phyloP scores from a whole-genome alignment of 164 flowering plant species.

The Amborella trichopoda region DNA sequence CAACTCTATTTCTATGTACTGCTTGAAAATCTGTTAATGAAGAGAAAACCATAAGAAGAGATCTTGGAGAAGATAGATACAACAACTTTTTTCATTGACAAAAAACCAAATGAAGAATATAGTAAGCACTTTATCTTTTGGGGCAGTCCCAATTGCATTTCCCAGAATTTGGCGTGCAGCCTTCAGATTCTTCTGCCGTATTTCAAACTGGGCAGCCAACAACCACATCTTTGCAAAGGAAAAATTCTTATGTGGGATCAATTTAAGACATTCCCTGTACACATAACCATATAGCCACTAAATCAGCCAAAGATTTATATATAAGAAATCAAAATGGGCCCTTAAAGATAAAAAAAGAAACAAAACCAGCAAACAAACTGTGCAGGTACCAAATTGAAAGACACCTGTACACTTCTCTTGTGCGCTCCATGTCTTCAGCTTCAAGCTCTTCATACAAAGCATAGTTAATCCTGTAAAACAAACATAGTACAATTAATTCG shows the following conservation, averaged over 20 bases:
- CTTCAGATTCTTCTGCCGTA: conserved; percentile 67
- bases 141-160: conserved; percentile 86
- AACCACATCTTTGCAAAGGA: conserved; percentile 94
- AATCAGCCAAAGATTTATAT: too few relatives aligned
- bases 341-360: too few relatives aligned
- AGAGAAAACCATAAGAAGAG: too few relatives aligned
- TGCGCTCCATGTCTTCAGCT: conserved; percentile 61
- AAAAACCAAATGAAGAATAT: background rate
- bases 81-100: too few relatives aligned
- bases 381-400: background rate
- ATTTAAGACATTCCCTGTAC: conserved; percentile 63
- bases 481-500: too few relatives aligned
- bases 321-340: too few relatives aligned
- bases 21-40: conserved; percentile 87
- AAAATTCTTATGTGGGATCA: conserved; percentile 78
- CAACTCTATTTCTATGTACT: conserved; percentile 89
- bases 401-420: conserved; percentile 76
- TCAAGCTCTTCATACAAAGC: conserved; percentile 90
- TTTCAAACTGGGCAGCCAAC: conserved; percentile 89
- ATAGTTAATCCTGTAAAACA: conserved; percentile 91
- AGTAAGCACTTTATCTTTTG: conserved; percentile 84
- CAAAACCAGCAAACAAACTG: too few relatives aligned
- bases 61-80: too few relatives aligned
- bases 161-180: conserved; percentile 72
- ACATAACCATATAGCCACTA: too few relatives aligned